Base-by-base conservation (phyloP, 805 yeast genomes). In the Saccharomycopsis schoenii region DNA sequence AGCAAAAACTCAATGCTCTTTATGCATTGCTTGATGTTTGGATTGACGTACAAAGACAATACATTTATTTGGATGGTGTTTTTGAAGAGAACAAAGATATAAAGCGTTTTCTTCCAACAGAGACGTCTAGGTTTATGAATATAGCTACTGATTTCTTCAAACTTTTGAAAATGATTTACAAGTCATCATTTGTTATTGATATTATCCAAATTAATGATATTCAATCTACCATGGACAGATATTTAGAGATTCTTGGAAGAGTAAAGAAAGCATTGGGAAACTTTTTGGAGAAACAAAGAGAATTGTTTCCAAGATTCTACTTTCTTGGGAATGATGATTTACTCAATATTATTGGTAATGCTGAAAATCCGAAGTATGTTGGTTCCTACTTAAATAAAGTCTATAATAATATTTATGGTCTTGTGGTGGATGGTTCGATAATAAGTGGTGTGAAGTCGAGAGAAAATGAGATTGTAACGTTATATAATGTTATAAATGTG, bases 261-360 rank as follows among this genome's bases (percentile, higher is more conserved):
- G 80, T 89, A 1, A 79, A 84, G 55, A 80, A 78, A 59, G 85
- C 97, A 0, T 75, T 93, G 14, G 77, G 84, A 12, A 93, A 89
- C 9, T 93, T 84, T 69, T 74, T 93, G 39, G 97, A 92, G 66
- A 80, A 80, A 43, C 96, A 92, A 69, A 75, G 98, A 64, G 85
- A 80, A 51, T 62, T 77, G 0, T 93, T 87, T 67, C 92, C 97
- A 0, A 77, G 97, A 56, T 85, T 91, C 60, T 91, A 86, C 67
- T 92, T 93, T 68, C 74, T 93, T 34, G 97, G 97, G 5, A 93
- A 93, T 69, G 97, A 91, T 62, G 97, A 93, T 69, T 72, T 93
- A 37, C 74, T 93, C 40, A 96, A 89, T 63, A 80, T 93, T 47
- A 80, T 93, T 41, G 97, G 97, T 1, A 80, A 85, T 58, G 74